Evolutionary conservation across 225 moss, liverwort and hornwort genomes (phyloP).

Genomic region (Bryoerythrophyllum caledonicum): DNA sequence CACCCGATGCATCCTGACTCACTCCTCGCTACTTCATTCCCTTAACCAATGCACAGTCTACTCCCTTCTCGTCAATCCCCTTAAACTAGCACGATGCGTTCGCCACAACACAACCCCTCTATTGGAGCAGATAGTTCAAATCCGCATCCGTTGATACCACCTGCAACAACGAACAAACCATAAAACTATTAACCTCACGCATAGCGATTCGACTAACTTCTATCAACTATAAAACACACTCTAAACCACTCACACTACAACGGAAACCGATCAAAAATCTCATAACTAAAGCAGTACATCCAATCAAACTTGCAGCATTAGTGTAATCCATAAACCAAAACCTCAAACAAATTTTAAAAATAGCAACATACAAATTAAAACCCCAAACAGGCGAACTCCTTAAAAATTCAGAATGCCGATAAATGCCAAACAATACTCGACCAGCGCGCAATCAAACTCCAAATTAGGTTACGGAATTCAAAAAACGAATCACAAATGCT

Average conservation of each 20-base stretch:
- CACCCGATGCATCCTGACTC: slow-evolving; percentile 89
- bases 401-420: background rate
- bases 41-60: slow-evolving; percentile 14
- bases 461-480: slow-evolving; percentile 8
- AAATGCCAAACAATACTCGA: background rate
- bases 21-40: slow-evolving; percentile 31
- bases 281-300: background rate
- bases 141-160: slow-evolving; percentile 13
- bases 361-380: background rate
- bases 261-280: background rate
- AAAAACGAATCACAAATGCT: too few relatives aligned
- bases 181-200: background rate
- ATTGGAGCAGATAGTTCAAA: slow-evolving; percentile 1
- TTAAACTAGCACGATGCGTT: background rate
- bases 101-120: background rate
- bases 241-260: background rate
- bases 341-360: background rate
- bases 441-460: too few relatives aligned
- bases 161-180: slow-evolving; percentile 8
- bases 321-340: too few relatives aligned
- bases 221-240: background rate
- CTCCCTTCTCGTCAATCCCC: background rate
- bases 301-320: background rate
- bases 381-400: background rate
- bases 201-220: background rate